A percentile compares a stretch with the other conserved stretches of the same genome.
phyloP scores from a whole-genome alignment of 2,329 filamentous ascomycete species.

The Aspergillaceae sp. region DNA sequence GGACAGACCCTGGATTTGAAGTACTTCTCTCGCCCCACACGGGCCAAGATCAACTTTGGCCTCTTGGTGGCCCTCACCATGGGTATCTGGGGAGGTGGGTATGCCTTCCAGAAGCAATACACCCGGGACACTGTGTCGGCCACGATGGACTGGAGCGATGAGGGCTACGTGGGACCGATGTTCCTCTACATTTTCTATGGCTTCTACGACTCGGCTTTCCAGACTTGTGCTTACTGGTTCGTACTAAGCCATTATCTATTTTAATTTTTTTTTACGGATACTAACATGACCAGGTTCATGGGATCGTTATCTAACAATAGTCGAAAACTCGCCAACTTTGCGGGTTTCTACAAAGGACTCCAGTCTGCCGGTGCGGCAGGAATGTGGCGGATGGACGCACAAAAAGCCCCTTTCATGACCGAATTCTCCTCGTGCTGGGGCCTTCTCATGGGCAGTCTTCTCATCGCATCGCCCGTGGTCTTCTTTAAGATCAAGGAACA shows the following conservation, averaged over 20 bases:
- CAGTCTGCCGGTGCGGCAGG: slow-evolving; percentile 75
- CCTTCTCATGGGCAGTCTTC: slow-evolving; percentile 61
- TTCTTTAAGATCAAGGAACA: slow-evolving; percentile 71
- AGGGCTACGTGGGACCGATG: slow-evolving; percentile 67
- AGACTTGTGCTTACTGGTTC: slow-evolving; percentile 82
- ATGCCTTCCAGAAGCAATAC: slow-evolving; percentile 62
- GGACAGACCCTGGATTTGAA: slow-evolving; percentile 61
- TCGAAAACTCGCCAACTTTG: slow-evolving; percentile 83
- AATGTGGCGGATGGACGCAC: slow-evolving; percentile 50
- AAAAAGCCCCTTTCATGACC: slow-evolving; percentile 56
- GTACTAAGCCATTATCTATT: slow-evolving; percentile 12
- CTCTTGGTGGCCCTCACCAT: slow-evolving; percentile 63
- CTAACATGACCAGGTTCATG: slow-evolving; percentile 59
- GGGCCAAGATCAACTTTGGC: slow-evolving; percentile 57
- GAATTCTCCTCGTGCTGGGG: slow-evolving; percentile 72
- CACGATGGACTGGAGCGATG: slow-evolving; percentile 56
- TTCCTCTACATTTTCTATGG: slow-evolving; percentile 88
- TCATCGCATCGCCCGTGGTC: slow-evolving; percentile 73
- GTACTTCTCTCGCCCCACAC: slow-evolving; percentile 52
- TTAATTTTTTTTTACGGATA: background rate
- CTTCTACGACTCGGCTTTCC: slow-evolving; percentile 82
- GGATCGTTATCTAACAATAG: slow-evolving; percentile 86
- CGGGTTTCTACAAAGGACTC: slow-evolving; percentile 83
- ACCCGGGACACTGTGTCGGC: slow-evolving; percentile 35
- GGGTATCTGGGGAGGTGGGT: slow-evolving; percentile 74